Evolutionary conservation across 768 basidiomycete species (phyloP), one percentile per base, ranked within the genome.

Genomic region (Psilocybe cubensis): DNA sequence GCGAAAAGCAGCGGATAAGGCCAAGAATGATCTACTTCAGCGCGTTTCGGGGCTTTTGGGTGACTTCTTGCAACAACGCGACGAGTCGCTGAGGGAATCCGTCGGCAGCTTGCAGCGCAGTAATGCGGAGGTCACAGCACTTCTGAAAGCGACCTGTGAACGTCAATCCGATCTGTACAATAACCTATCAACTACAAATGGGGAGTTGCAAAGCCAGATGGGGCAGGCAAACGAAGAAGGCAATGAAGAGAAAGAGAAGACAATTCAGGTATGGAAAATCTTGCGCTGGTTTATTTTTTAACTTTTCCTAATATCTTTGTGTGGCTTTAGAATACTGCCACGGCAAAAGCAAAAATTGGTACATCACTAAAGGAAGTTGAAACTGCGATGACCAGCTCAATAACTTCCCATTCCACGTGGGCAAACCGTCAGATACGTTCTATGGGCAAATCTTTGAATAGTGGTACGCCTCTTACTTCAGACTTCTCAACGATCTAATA

Each of bases 1-100:
- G 69, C 84, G 83, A 67, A 67, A 69, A 12, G 88, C 85, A 58
- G 82, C 88, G 0, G 84, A 88, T 23, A 83, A 79, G 47, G 83
- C 89, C 1, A 89, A 86, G 57, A 85, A 87, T 40, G 88, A 91
- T 38, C 70, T 96, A 11, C 71, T 95, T n/a, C 81, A 88, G 40
- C 87, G 86, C 35, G 79, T 96, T 48, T 89, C 91, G 0, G 77
- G 77, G 3, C 77, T 95, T 61, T 74, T 97, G 2, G 85, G 82
- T 10, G 87, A 83, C 24, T 96, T 89, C 69, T 80, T 87, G 27
- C 72, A 81, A 41, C 81, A 87, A 45, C 83, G 91, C 25, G 89
- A 95, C 66, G 76, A 79, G 14, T 83, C 83, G 18, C 73, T 94
- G 51, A 79, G 81, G 38, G 82, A 84, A 24, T 81, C 84, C 1